Evolutionary conservation across 208 protist species (phyloP).

Genomic region (Acanthamoeba royreba): DNA sequence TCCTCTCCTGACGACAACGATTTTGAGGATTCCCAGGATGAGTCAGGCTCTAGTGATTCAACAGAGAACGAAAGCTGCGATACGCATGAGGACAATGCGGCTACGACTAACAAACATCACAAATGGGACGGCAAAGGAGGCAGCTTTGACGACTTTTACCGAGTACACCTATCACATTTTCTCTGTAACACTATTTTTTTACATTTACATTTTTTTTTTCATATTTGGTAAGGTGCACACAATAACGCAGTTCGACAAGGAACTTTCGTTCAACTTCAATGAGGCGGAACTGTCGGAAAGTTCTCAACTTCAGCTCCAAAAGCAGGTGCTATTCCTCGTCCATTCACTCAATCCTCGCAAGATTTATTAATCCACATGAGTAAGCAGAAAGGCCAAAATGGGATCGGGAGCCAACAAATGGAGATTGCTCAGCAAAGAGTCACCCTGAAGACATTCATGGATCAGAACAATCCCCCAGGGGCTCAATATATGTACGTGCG

Average conservation of each 20-base stretch:
- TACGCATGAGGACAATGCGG: too few species aligned
- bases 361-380: too few species aligned
- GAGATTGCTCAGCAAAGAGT: background rate
- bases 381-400: background rate
- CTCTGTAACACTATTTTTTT: background rate
- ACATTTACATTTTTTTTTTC: too few species aligned
- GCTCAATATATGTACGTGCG: background rate
- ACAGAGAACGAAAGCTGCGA: too few species aligned
- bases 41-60: too few species aligned
- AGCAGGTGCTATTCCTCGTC: too few species aligned
- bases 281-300: background rate
- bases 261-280: background rate
- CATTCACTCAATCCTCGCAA: too few species aligned
- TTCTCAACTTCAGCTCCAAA: background rate
- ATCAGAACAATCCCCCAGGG: background rate
- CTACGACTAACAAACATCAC: background rate
- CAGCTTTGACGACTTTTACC: background rate
- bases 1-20: too few species aligned
- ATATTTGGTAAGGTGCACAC: too few species aligned
- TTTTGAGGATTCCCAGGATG: too few species aligned
- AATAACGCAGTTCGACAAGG: conserved; percentile 5
- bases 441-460: background rate
- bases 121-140: background rate
- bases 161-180: background rate
- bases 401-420: background rate